Conservation (phyloP, 1,284 basidiomycete genomes). For the Exsudoporus floridanus region DNA sequence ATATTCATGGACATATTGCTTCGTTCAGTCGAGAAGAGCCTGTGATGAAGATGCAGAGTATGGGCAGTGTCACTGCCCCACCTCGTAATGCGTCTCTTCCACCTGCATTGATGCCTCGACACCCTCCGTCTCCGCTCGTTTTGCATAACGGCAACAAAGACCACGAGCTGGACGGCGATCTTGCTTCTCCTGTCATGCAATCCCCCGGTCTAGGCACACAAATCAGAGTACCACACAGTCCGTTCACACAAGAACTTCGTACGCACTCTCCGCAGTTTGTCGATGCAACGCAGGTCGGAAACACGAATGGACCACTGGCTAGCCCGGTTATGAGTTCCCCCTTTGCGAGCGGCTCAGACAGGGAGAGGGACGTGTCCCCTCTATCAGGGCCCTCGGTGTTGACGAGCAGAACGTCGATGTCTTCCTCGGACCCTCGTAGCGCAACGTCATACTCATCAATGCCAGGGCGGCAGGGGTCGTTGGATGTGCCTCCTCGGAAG, state of each 20-base stretch:
- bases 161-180: background rate
- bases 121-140: conserved; percentile 18
- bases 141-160: conserved; percentile 11
- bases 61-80: background rate
- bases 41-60: conserved; percentile 2
- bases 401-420: conserved; percentile 12
- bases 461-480: conserved; percentile 15
- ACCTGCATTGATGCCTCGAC: conserved; percentile 25
- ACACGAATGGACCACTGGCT: background rate
- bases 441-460: conserved; percentile 13
- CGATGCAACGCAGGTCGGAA: background rate
- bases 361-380: conserved; percentile 23
- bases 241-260: conserved; percentile 18
- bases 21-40: conserved; percentile 29
- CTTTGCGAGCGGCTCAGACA: conserved; percentile 12
- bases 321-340: conserved; percentile 20
- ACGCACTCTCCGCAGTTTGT: conserved; percentile 1
- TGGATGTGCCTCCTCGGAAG: conserved; percentile 15
- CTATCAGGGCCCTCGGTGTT: background rate
- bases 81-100: conserved; percentile 17
- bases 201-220: conserved; percentile 12
- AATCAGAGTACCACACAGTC: conserved; percentile 9
- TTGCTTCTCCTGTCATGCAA: conserved; percentile 4
- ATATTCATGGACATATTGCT: background rate
- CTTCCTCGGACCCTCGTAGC: conserved; percentile 10